phyloP scores from a whole-genome alignment of 352 stramenopile species.

The Pythium volutum region DNA sequence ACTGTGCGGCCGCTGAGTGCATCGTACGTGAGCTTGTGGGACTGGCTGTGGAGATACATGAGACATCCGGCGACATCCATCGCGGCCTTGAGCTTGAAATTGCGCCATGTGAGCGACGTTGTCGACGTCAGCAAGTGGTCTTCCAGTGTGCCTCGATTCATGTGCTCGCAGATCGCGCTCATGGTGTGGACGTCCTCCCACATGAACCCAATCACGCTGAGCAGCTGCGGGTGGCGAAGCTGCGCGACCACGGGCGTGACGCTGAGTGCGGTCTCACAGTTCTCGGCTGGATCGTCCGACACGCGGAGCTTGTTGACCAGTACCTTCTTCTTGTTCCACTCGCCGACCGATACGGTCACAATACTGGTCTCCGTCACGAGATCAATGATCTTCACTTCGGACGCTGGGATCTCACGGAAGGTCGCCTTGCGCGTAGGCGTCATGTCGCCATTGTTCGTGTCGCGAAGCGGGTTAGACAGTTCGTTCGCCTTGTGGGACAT shows the following conservation, averaged over 20 bases:
- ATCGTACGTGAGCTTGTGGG: slow-evolving; percentile 65
- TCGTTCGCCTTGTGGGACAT: slow-evolving; percentile 38
- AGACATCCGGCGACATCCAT: slow-evolving; percentile 59
- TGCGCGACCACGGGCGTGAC: slow-evolving; percentile 60
- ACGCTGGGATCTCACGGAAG: slow-evolving; percentile 50
- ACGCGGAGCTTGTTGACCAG: slow-evolving; percentile 52
- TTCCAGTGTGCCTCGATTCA: slow-evolving; percentile 68
- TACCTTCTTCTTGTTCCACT: slow-evolving; percentile 51
- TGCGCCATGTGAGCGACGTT: slow-evolving; percentile 56
- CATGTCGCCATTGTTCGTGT: slow-evolving; percentile 6
- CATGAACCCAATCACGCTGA: slow-evolving; percentile 57
- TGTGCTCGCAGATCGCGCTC: slow-evolving; percentile 65
- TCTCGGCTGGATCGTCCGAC: slow-evolving; percentile 49
- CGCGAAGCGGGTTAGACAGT: slow-evolving; percentile 29
- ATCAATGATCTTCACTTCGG: slow-evolving; percentile 37
- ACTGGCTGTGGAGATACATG: slow-evolving; percentile 75
- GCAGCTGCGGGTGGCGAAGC: slow-evolving; percentile 65
- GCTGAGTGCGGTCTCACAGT: slow-evolving; percentile 51
- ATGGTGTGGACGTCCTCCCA: slow-evolving; percentile 59
- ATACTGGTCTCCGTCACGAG: slow-evolving; percentile 44
- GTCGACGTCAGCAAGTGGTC: slow-evolving; percentile 39
- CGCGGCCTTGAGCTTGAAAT: slow-evolving; percentile 77
- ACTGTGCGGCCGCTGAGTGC: slow-evolving; percentile 64
- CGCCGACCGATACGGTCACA: slow-evolving; percentile 41
- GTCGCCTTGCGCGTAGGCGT: slow-evolving; percentile 44